Conservation (phyloP, 495 filamentous ascomycete species). For the Thermochaetoides thermophila region DNA sequence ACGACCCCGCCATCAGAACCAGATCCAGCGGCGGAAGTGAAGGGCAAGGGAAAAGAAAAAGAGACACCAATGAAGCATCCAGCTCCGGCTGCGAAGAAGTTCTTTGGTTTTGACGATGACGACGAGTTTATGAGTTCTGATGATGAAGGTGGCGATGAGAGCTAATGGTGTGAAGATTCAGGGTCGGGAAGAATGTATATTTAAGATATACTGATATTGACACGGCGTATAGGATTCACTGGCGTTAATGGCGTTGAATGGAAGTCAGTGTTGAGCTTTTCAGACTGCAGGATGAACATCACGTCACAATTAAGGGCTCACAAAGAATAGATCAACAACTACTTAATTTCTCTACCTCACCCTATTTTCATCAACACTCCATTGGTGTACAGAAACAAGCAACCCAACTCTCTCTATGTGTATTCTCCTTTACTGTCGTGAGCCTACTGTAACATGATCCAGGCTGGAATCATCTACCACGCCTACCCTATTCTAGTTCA, state of each 20-base stretch:
- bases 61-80: constrained; percentile 1
- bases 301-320: too few relatives aligned
- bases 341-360: neutral
- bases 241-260: too few relatives aligned
- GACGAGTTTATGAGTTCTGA: constrained; percentile 78
- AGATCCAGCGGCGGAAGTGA: constrained; percentile 6
- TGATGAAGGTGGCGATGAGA: constrained; percentile 44
- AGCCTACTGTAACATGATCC: constrained; percentile 14
- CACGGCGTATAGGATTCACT: too few relatives aligned
- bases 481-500: constrained; percentile 2
- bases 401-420: constrained; percentile 17
- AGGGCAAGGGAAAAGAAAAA: constrained; percentile 5
- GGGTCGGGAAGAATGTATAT: neutral
- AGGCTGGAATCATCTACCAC: constrained; percentile 1
- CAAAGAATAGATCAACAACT: neutral
- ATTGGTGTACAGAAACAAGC: constrained; percentile 1
- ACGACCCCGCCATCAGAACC: constrained; percentile 22
- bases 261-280: too few relatives aligned
- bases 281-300: too few relatives aligned
- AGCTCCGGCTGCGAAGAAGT: constrained; percentile 28
- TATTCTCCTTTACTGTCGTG: constrained; percentile 10
- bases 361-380: neutral
- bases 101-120: constrained; percentile 81
- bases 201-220: too few relatives aligned
- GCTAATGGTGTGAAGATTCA: constrained; percentile 10